These are phyloP conservation scores for Leishmania martiniquensis DNA, from an alignment of 208 protist genomes.

Conservation along the genomic window DNA sequence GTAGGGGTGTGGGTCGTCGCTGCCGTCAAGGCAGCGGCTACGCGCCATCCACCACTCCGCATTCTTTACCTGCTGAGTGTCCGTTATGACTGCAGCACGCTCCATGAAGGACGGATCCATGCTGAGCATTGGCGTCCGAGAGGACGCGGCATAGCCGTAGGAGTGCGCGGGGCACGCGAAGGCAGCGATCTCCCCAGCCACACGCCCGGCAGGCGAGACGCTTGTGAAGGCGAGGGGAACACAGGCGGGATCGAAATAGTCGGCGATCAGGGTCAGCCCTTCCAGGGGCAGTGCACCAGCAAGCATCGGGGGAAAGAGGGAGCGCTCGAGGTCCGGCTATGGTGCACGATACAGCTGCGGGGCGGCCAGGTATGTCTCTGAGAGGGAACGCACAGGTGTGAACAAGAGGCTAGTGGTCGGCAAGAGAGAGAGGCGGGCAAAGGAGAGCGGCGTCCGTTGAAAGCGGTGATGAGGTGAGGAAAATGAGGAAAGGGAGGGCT, in stretches of 20 bases:
- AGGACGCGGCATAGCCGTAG: background rate
- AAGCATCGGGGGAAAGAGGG: background rate
- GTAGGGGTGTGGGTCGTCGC: constrained; percentile 5
- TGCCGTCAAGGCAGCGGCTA: background rate
- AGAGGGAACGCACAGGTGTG: background rate
- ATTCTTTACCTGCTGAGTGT: constrained; percentile 13
- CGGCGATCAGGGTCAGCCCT: constrained; percentile 19
- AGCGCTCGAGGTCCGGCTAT: background rate
- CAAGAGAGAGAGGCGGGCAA: background rate
- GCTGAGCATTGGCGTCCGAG: constrained; percentile 5
- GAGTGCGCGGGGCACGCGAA: constrained; percentile 11
- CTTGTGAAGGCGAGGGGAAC: constrained; percentile 16
- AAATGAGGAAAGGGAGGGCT: background rate
- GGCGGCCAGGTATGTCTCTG: background rate
- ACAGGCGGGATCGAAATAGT: constrained; percentile 1
- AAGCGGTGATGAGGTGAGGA: background rate
- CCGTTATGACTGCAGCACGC: constrained; percentile 21
- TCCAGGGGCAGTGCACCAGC: background rate
- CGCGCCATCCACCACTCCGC: constrained; percentile 33
- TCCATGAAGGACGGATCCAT: constrained; percentile 12
- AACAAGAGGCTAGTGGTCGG: background rate
- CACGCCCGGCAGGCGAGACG: constrained; percentile 3
- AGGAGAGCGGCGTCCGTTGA: background rate
- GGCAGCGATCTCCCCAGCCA: constrained; percentile 10
- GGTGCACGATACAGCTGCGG: background rate